A percentile compares a stretch with the other conserved stretches of the same genome.
Evolutionary conservation across 306 rosid genomes (phyloP).

Genomic region (Datisca glomerata): DNA sequence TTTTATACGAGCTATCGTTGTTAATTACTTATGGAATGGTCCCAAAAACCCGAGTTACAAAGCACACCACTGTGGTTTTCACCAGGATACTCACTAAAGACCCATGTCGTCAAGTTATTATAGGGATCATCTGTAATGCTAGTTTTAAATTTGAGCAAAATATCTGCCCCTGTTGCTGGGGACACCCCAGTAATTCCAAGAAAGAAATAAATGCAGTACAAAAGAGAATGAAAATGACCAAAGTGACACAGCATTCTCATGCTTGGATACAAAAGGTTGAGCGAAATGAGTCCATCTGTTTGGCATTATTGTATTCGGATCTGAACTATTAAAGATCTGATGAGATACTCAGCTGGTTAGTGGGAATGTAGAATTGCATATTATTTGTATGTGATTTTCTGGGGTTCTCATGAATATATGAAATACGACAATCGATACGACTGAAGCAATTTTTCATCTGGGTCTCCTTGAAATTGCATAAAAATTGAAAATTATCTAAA

Average conservation of each 20-base stretch:
- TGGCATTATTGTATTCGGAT: constrained; percentile 41
- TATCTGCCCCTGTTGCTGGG: constrained; percentile 54
- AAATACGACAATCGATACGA: too few species aligned
- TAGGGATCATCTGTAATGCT: constrained; percentile 63
- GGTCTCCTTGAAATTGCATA: constrained; percentile 17
- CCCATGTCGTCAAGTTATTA: constrained; percentile 52
- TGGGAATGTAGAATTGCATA: too few species aligned
- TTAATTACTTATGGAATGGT: too few species aligned
- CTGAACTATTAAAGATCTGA: constrained; percentile 20
- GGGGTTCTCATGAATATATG: too few species aligned
- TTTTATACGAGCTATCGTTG: too few species aligned
- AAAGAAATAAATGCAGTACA: constrained; percentile 37
- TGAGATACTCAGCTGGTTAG: constrained; percentile 22
- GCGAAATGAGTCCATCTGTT: constrained; percentile 34
- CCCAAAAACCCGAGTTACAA: constrained; percentile 51
- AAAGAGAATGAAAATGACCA: constrained; percentile 59
- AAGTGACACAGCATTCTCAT: constrained; percentile 56
- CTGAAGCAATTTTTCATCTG: constrained; percentile 20
- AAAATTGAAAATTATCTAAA: background rate
- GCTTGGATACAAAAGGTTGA: too few species aligned
- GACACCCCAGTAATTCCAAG: constrained; percentile 26
- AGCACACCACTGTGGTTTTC: constrained; percentile 41
- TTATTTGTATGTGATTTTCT: too few species aligned
- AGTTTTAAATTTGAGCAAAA: constrained; percentile 82
- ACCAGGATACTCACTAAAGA: constrained; percentile 55